Base-by-base conservation (phyloP, 495 filamentous ascomycete genomes). In the Podospora pseudoanserina region DNA sequence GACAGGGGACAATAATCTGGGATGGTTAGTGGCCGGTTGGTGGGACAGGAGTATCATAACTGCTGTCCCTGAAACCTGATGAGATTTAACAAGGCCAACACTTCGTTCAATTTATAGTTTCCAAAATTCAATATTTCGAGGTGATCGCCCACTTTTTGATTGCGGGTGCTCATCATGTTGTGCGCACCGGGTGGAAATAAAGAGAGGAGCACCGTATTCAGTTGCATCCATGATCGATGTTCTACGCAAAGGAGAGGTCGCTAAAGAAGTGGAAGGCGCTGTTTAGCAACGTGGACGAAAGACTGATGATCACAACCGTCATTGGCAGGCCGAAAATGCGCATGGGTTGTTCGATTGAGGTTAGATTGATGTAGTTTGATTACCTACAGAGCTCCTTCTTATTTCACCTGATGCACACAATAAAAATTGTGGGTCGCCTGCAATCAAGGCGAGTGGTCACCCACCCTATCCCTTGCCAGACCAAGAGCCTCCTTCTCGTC, bases 401-500 rank as follows among this genome's bases (percentile, higher is more conserved):
- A 32, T 32, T 32, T 32, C 30, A 4, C 4, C 30, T 6, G 30
- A 32, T 32, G 30, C 30, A 32, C 30, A 32, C 30, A 32, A 32
- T 32, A 23, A 23, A 23, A 23, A 32, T 32, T 32, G 7, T 32
- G 30, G 30, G 30, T 1, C 30, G 30, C 30, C 30, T 49, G 39
- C 7, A 49, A 49, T 49, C 39, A 49, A 49, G 13, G 39, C 39
- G 15, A 6, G 15, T 49, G 39, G 9, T 13, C 39, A 0, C 39
- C 13, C 39, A 49, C 39, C 39, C 39, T 11, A 0, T 49, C 39
- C 15, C 2, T 11, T 16, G 5, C 13, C 7, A 49, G 15, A 49
- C 39, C 39, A 5, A 49, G 39, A 13, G 7, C 69, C 54, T 71
- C 65, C 73, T 75, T 75, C 73, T 81, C 79, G 53, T 72, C 76